Evolutionary conservation across 768 basidiomycete genomes (phyloP).

Genomic region (Boletus rex-veris): DNA sequence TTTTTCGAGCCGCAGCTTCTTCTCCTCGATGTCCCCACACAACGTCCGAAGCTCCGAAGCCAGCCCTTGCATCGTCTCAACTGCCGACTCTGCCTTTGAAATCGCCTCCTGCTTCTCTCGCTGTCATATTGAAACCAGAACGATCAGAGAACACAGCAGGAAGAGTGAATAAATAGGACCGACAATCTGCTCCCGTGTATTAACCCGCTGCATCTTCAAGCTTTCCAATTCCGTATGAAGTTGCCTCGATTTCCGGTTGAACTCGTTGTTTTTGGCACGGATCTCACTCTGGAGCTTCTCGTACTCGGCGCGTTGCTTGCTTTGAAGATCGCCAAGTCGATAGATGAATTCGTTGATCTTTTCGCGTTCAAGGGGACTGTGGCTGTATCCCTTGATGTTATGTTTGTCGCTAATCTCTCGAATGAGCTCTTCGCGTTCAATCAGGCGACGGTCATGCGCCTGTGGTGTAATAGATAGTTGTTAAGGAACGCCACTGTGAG

Average conservation of each 20-base stretch:
- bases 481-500: background rate
- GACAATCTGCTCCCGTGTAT: conserved; percentile 58
- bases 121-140: conserved; percentile 26
- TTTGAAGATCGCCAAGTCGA: conserved; percentile 58
- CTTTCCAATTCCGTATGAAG: conserved; percentile 54
- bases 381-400: conserved; percentile 70
- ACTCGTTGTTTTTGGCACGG: conserved; percentile 58
- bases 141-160: background rate
- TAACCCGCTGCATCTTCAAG: conserved; percentile 50
- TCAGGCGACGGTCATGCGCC: conserved; percentile 70
- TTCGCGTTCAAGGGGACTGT: conserved; percentile 64
- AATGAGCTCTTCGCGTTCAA: conserved; percentile 70
- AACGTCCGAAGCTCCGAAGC: conserved; percentile 52
- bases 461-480: conserved; percentile 24
- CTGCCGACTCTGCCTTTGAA: conserved; percentile 45
- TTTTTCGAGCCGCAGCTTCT: conserved; percentile 56
- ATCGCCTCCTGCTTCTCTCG: conserved; percentile 51
- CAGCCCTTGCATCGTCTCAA: conserved; percentile 56
- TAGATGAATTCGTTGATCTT: conserved; percentile 73
- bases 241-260: conserved; percentile 53
- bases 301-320: conserved; percentile 57
- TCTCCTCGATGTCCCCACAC: conserved; percentile 66
- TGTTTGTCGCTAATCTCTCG: conserved; percentile 64
- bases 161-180: conserved; percentile 11
- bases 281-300: conserved; percentile 69